Evolutionary conservation across 2,329 filamentous ascomycete genomes (phyloP).

Genomic region (Paecilomyces dactylethromorphus): DNA sequence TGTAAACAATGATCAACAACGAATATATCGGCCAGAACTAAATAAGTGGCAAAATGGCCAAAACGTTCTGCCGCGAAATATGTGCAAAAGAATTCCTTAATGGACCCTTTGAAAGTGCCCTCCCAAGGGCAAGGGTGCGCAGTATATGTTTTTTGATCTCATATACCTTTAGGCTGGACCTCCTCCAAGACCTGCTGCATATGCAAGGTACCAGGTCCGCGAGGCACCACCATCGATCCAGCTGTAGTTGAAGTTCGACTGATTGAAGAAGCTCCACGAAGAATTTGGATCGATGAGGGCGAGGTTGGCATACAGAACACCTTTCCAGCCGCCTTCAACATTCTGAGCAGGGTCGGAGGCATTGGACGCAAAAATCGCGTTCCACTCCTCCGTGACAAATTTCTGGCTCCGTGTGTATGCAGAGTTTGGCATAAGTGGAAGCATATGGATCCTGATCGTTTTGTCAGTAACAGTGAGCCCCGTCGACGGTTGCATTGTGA

Average conservation of each 20-base stretch:
- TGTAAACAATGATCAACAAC: not conserved
- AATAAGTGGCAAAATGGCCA: not conserved
- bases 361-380: slow-evolving; percentile 64
- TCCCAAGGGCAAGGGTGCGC: not conserved
- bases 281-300: slow-evolving; percentile 66
- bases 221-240: slow-evolving; percentile 73
- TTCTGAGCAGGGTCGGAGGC: slow-evolving; percentile 50
- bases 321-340: slow-evolving; percentile 73
- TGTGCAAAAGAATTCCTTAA: not conserved
- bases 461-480: slow-evolving; percentile 12
- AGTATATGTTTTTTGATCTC: not conserved
- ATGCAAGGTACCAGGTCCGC: slow-evolving; percentile 78
- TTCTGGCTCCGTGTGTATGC: slow-evolving; percentile 57
- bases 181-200: slow-evolving; percentile 56
- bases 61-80: not conserved
- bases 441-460: slow-evolving; percentile 69
- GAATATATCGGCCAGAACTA: not conserved
- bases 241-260: slow-evolving; percentile 55
- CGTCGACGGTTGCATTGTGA: not conserved
- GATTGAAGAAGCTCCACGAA: slow-evolving; percentile 70
- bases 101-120: not conserved
- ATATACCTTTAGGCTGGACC: not conserved
- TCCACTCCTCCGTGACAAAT: slow-evolving; percentile 81
- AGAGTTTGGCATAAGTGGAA: slow-evolving; percentile 65
- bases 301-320: slow-evolving; percentile 75